Percentiles rank a stretch among this genome's conserved stretches.
Evolutionary conservation across 371 early-diverging fungal genomes (phyloP).

Genomic region (Choanephora cucurbitarum): DNA sequence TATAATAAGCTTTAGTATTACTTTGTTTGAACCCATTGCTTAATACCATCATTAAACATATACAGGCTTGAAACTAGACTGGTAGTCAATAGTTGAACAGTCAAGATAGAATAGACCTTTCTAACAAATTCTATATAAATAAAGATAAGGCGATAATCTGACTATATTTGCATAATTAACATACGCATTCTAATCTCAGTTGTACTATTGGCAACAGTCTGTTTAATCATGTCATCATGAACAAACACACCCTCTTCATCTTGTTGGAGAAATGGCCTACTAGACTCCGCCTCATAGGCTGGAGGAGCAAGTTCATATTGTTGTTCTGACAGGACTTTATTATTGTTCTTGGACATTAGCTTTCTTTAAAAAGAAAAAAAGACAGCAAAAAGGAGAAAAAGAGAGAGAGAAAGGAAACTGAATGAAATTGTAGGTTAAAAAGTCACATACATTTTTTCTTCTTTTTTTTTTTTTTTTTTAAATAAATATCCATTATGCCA

Average conservation of each 20-base stretch:
- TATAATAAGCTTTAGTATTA: conserved; percentile 23
- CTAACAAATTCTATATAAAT: conserved; percentile 61
- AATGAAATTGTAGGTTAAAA: not conserved
- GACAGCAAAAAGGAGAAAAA: too few species aligned
- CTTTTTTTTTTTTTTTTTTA: conserved; percentile 13
- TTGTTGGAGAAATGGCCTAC: conserved; percentile 26
- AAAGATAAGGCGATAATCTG: not conserved
- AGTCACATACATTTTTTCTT: not conserved
- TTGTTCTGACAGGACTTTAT: not conserved
- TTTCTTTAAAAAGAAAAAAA: not conserved
- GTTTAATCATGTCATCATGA: conserved; percentile 59
- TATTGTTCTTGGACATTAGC: conserved; percentile 6
- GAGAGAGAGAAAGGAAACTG: conserved; percentile 1
- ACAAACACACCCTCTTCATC: conserved; percentile 30
- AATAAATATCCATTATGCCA: conserved; percentile 35
- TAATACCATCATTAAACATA: conserved; percentile 52
- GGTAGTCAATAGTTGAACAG: conserved; percentile 63
- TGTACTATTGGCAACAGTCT: conserved; percentile 55
- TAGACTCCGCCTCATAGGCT: conserved; percentile 37
- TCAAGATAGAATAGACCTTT: conserved; percentile 78
- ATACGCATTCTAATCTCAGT: conserved; percentile 54
- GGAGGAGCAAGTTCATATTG: conserved; percentile 45
- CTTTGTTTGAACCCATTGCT: conserved; percentile 57
- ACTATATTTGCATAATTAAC: conserved; percentile 3
- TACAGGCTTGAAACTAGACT: conserved; percentile 55